Evolutionary conservation across 2,329 filamentous ascomycete species (phyloP), one percentile per base, ranked within the genome.

Genomic region (Diaporthe longicolla): DNA sequence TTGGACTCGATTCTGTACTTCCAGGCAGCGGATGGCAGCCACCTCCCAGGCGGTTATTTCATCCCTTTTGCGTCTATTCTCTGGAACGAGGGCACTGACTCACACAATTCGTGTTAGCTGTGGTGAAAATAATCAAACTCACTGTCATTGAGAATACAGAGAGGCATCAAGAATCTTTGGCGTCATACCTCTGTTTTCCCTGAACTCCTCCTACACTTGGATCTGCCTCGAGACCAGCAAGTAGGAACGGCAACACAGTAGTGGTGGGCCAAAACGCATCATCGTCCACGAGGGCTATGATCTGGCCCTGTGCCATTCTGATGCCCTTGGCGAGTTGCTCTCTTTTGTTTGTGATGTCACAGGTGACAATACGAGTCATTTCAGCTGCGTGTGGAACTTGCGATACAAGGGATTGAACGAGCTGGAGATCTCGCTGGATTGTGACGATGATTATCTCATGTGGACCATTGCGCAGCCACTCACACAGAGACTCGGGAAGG

Each of bases 281-380:
- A 37, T 68, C 63, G n/a, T 68, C 63, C 21, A 68, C 63, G 17
- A 68, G 63, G 9, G 63, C 63, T 37, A 68, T 68, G 4, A 68
- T 19, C 3, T 68, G n/a, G 3, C 63, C 32, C 0, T 21, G n/a
- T 21, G 63, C 45, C 48, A 68, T 54, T 54, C 63, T 52, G 48
- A 68, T 68, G 4, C 63, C 63, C 5, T 21, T 37, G 10, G 63
- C 48, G 19, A 68, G 45, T 29, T 68, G 63, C 11, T 68, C 63
- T 40, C 63, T 68, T 21, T 68, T 68, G 32, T 68, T 58, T 32
- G 40, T 32, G 19, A 58, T 17, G 32, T 35, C 52, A 7, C 66
- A 70, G 11, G 66, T 55, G 66, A 32, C 26, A 32, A 70, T 48
- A 9, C 21, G 52, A 24, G 54, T 70, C 24, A 70, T 58, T 10